These are phyloP conservation scores for Puccinellia tenuiflora DNA, from an alignment of 176 grass and related monocot species.

Conservation along the genomic window DNA sequence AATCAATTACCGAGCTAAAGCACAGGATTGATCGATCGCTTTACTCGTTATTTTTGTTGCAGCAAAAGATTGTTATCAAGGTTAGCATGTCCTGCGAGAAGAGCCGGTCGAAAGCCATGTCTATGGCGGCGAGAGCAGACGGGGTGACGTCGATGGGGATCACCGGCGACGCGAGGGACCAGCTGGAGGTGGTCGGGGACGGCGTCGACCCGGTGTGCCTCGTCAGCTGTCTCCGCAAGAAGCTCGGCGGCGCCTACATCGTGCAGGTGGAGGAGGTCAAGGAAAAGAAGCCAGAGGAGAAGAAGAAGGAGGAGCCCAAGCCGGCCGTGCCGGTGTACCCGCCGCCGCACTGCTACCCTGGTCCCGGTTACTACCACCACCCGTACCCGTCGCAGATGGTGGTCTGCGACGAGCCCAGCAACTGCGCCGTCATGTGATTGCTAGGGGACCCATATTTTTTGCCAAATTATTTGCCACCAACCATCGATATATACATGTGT, in stretches of 20 bases:
- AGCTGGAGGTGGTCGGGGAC: conserved; percentile 53
- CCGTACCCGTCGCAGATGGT: neutral
- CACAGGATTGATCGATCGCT: neutral
- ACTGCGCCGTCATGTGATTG: conserved; percentile 31
- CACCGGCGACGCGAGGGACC: conserved; percentile 42
- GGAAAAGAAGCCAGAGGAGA: neutral
- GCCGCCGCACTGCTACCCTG: neutral
- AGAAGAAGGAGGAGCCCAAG: neutral
- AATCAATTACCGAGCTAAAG: neutral
- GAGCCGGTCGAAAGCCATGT: conserved; percentile 29
- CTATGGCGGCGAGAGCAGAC: conserved; percentile 13
- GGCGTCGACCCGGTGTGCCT: conserved; percentile 47
- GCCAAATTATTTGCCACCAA: neutral
- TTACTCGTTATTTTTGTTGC: neutral
- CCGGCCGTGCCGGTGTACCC: neutral
- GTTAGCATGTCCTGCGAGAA: conserved; percentile 40
- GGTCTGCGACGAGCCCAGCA: neutral
- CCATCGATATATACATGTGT: neutral
- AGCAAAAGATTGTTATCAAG: conserved; percentile 63
- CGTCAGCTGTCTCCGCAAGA: conserved; percentile 45
- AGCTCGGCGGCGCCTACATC: conserved; percentile 41
- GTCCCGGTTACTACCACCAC: neutral
- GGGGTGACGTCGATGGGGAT: conserved; percentile 39
- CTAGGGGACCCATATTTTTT: too few relatives aligned
- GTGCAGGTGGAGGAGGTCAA: conserved; percentile 56